Evolutionary conservation across 495 filamentous ascomycete species (phyloP).

Genomic region (Penicillium desertorum): DNA sequence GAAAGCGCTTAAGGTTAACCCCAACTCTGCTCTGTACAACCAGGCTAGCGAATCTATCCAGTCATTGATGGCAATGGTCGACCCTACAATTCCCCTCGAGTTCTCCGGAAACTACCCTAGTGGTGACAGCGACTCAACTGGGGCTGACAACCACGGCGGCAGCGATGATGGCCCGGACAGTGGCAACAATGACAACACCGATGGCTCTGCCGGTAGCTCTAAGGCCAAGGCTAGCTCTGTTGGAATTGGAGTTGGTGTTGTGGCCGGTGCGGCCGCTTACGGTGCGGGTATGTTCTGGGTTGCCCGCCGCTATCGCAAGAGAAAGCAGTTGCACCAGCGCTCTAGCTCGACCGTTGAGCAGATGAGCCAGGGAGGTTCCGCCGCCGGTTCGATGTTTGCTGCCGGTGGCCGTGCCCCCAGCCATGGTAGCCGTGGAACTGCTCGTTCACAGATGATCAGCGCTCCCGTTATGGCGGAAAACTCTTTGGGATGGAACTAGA

Average conservation of each 20-base stretch:
- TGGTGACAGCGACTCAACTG: constrained; percentile 27
- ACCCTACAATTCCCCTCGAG: constrained; percentile 78
- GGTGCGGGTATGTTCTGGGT: constrained; percentile 98
- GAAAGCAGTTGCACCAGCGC: constrained; percentile 76
- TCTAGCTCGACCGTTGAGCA: constrained; percentile 59
- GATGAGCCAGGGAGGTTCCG: constrained; percentile 46
- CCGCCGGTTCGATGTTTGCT: constrained; percentile 34
- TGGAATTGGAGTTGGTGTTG: constrained; percentile 75
- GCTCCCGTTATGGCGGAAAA: constrained; percentile 96
- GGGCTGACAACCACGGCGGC: constrained; percentile 11
- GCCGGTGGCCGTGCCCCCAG: constrained; percentile 47
- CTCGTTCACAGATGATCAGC: constrained; percentile 70
- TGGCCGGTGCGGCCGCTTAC: constrained; percentile 82
- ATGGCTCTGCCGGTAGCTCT: constrained; percentile 51
- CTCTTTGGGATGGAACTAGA: constrained; percentile 95
- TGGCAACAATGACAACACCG: constrained; percentile 34
- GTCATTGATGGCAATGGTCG: constrained; percentile 76
- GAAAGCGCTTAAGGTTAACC: constrained; percentile 61
- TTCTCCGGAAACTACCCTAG: constrained; percentile 51
- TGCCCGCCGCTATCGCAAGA: constrained; percentile 88
- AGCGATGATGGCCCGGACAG: constrained; percentile 37
- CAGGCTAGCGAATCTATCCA: constrained; percentile 56
- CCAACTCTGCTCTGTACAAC: constrained; percentile 70
- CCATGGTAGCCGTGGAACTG: constrained; percentile 66
- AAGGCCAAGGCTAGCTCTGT: constrained; percentile 69